Percentiles rank a stretch among this genome's conserved stretches.
These are phyloP conservation scores for Cordyceps cicadae DNA, from an alignment of 2,329 filamentous ascomycete genomes.

Conservation along the genomic window DNA sequence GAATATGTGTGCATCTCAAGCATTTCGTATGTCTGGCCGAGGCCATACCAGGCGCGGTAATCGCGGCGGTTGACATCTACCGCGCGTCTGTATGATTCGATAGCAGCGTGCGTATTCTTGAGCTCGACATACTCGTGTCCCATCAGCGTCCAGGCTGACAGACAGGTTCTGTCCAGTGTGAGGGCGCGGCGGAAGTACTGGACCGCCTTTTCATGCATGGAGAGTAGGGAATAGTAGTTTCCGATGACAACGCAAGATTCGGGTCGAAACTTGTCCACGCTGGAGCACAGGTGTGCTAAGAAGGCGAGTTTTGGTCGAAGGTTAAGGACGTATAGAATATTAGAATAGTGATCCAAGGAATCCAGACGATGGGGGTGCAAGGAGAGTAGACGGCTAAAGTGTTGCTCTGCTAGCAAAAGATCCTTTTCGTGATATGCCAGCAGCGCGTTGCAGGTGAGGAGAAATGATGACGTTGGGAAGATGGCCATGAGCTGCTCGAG, in stretches of 20 bases:
- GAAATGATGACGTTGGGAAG: constrained; percentile 81
- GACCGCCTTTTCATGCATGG: constrained; percentile 93
- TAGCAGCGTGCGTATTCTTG: constrained; percentile 96
- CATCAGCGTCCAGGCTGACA: constrained; percentile 97
- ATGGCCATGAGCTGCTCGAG: constrained; percentile 72
- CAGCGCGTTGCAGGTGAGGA: constrained; percentile 82
- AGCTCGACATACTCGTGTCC: constrained; percentile 98
- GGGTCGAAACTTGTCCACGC: constrained; percentile 89
- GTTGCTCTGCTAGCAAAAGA: constrained; percentile 57
- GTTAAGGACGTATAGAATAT: constrained; percentile 91
- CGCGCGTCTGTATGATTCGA: constrained; percentile 90
- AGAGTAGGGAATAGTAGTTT: constrained; percentile 93
- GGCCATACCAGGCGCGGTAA: constrained; percentile 94
- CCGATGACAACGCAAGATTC: constrained; percentile 96
- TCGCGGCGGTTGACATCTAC: constrained; percentile 95
- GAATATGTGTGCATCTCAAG: constrained; percentile 97
- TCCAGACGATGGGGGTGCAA: constrained; percentile 69
- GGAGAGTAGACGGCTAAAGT: constrained; percentile 73
- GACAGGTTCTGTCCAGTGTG: constrained; percentile 79
- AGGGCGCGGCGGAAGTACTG: constrained; percentile 94
- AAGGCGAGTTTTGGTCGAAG: constrained; percentile 84
- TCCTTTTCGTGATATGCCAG: constrained; percentile 87
- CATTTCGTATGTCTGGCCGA: constrained; percentile 95
- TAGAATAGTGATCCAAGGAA: constrained; percentile 90
- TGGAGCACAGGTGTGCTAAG: constrained; percentile 80